Base-by-base conservation (phyloP, 768 basidiomycete species). In the Mycena crocata region DNA sequence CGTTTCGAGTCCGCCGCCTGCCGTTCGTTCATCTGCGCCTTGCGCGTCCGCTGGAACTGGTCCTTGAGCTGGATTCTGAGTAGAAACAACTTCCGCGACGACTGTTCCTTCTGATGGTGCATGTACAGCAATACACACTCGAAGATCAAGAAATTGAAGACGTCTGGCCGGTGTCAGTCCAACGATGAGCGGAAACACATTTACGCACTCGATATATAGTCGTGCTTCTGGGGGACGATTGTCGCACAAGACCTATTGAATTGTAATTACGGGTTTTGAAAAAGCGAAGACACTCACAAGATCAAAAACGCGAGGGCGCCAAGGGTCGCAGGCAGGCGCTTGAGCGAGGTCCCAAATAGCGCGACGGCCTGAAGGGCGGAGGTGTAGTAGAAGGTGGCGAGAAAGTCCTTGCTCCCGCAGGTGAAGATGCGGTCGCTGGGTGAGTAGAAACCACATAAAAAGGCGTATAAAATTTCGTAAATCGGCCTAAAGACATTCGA, bases 61-160 rank as follows among this genome's bases (percentile, higher is more conserved):
- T 83, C 75, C 69, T 87, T 88, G 68, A 88, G 83, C 71, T 87
- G 86, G 57, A 80, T 80, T 17, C 87, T 79, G 35, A 86, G 78
- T 34, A 79, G 81, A 68, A 83, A 87, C 57, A 85, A 76, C 52
- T 84, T 80, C 37, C 87, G 77, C 67, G 86, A 83, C 12, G 78
- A 81, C 79, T 66, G 78, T 66, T 83, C 83, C 28, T 80, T 80
- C 74, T 76, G 76, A 40, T 77, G 79, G 65, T 82, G 79, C 19
- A 86, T 81, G 71, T 85, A 87, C 17, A 90, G 79, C 59, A 91
- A 70, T 74, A 91, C 90, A 8, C 76, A 81, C 63, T 89, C 86
- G 73, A 89, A 90, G 37, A 87, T 72, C 49, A 85, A 40, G 65
- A 88, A 86, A 78, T 84, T 80, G 65, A 85, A 74, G 45, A 83